Base-by-base conservation (phyloP, 108 stramenopile species). In the Aurantiochytrium sp. region DNA sequence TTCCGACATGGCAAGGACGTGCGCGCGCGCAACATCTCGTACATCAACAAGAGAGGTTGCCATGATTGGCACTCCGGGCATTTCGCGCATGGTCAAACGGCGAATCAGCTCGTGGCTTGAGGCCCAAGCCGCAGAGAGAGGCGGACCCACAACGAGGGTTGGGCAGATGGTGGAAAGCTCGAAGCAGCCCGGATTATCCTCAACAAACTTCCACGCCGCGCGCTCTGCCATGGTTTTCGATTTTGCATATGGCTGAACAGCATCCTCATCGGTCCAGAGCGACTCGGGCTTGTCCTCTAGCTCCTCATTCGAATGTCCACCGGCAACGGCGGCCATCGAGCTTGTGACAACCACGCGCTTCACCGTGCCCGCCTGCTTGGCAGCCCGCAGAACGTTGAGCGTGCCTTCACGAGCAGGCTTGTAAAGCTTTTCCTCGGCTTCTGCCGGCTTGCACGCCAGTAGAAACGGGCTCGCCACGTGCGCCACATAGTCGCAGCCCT, bases 171-270 rank as follows among this genome's bases (percentile, higher is more conserved):
- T 49, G 18, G 72, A 44, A 5, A 89, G 89, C 45, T 89, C 89
- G 4, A 89, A 76, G 23, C 72, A 21, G 18, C 28, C 10, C 14
- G 35, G 43, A 35, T 83, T 47, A 2, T 47, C 76, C 49, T 53
- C 47, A 18, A 89, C 72, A 29, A 89, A 89, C 19, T 89, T 42
- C 89, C 89, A 89, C 16, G 89, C 89, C 23, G 89, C 89, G 21
- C 23, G 21, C 89, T 89, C 89, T 5, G 89, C 89, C 55, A 73
- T 58, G 43, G 89, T 83, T 29, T 89, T 89, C 35, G 72, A 83
- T 5, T 35, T 6, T 5, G 73, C 12, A 29, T 89, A 89, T 4
- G 60, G n/a, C 44, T 23, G 69, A 18, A n/a, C 60, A 5, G 5
- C 5, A 8, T 72, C 45, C 29, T 71, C 60, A 42, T 89, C 88